Base-by-base conservation (phyloP, 139 green algal genomes). In the Chloropicon primus region DNA sequence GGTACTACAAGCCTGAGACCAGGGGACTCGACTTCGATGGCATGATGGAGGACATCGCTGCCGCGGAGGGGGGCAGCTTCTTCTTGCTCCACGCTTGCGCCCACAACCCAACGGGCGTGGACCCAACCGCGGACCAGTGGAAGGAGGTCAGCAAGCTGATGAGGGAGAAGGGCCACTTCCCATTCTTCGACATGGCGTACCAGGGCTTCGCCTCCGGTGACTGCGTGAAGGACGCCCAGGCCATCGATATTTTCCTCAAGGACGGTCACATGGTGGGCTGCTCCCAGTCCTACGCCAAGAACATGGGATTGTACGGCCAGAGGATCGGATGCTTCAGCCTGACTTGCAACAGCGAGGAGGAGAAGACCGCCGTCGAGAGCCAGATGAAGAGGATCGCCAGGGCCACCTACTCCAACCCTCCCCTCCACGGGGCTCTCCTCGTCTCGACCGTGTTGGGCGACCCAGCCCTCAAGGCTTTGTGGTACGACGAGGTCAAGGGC, bases 121-220 rank as follows among this genome's bases (percentile, higher is more conserved):
- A 97, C 90, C 93, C 93, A 79, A 95, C 89, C 0, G 28, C 77
- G 0, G 88, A 94, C 82, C 92, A 97, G 80, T 97, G 92, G 92
- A 54, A 76, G 1, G 76, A 77, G 17, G 89, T 97, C 25, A 82
- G 71, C 41, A 79, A 86, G 71, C 24, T 92, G 21, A 90, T 96
- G 73, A 77, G 82, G 72, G 84, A 91, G 73, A 91, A 90, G 81
- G 28, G 82, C 27, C 90, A 92, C 79, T 92, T 96, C 79, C 84
- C 93, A 27, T 92, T 96, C 82, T 96, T 97, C 76, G 93, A 97
- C 88, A 94, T 91, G 83, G 93, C 93, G 0, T 97, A 96, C 82
- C 92, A 97, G 89, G 93, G 93, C 71, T 97, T 95, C 90, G 93
- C 93, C 22, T 90, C 77, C 21, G 93, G 93, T 0, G 88, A 94